Conservation (phyloP, 179 eudicot genomes). For the Vitellaria paradoxa region DNA sequence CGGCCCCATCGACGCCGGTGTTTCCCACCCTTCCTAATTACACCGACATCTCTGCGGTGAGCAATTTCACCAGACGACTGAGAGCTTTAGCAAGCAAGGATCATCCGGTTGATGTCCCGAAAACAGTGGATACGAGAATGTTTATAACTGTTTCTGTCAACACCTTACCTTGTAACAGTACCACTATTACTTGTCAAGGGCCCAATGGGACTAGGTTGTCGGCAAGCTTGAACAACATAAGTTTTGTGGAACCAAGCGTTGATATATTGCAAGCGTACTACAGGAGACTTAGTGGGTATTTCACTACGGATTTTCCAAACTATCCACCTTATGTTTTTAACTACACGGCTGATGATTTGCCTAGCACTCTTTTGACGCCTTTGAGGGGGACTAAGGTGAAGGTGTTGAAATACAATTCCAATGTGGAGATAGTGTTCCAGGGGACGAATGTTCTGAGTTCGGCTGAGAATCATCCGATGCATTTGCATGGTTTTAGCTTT, state of each 20-base stretch:
- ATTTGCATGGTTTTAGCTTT: conserved; percentile 1
- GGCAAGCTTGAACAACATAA: neutral
- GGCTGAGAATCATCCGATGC: conserved; percentile 9
- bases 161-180: neutral
- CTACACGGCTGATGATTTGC: neutral
- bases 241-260: neutral
- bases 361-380: neutral
- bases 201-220: neutral
- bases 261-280: neutral
- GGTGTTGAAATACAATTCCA: neutral
- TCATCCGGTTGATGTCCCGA: conserved; percentile 30
- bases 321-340: neutral
- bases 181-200: neutral
- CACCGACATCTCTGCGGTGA: neutral
- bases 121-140: neutral
- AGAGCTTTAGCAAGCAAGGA: conserved; percentile 24
- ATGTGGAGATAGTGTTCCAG: conserved; percentile 7
- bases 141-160: neutral
- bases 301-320: neutral
- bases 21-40: conserved; percentile 22
- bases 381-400: neutral
- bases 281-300: neutral
- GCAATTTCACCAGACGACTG: conserved; percentile 10
- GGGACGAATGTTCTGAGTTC: neutral
- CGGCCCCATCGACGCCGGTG: neutral